Conservation (phyloP, 2,329 filamentous ascomycete species). For the Xylariaceae sp. region DNA sequence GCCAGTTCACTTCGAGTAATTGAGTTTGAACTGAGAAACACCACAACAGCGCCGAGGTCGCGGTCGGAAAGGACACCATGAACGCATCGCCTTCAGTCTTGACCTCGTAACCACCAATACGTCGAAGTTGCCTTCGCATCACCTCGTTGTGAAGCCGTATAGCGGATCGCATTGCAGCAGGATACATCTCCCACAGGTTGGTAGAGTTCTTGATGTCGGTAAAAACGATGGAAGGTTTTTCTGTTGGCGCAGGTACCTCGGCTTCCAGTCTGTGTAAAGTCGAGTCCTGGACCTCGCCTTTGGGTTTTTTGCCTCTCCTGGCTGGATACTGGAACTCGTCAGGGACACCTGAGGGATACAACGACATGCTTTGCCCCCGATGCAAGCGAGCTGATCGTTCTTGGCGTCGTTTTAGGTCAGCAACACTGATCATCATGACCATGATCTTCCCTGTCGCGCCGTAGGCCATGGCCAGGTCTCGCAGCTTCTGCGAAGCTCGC, state of each 20-base stretch:
- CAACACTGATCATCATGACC: conserved; percentile 97
- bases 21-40: conserved; percentile 90
- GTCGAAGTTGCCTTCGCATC: conserved; percentile 87
- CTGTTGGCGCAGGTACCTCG: conserved; percentile 86
- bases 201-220: conserved; percentile 99
- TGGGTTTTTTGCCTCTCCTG: conserved; percentile 59
- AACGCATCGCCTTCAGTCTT: conserved; percentile 99
- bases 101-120: conserved; percentile 96
- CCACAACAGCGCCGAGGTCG: conserved; percentile 92
- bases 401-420: conserved; percentile 77
- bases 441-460: conserved; percentile 93
- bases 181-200: conserved; percentile 90
- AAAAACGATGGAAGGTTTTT: conserved; percentile 90
- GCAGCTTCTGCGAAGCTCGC: conserved; percentile 89
- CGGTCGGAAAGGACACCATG: conserved; percentile 97
- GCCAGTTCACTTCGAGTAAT: conserved; percentile 87
- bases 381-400: conserved; percentile 65
- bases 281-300: conserved; percentile 71
- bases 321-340: conserved; percentile 65
- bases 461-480: conserved; percentile 93
- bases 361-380: conserved; percentile 78
- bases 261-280: conserved; percentile 81
- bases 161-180: conserved; percentile 89
- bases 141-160: conserved; percentile 98
- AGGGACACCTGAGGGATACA: conserved; percentile 70